Conservation (phyloP, 2,329 filamentous ascomycete genomes). For the Trichoderma atroviride region DNA sequence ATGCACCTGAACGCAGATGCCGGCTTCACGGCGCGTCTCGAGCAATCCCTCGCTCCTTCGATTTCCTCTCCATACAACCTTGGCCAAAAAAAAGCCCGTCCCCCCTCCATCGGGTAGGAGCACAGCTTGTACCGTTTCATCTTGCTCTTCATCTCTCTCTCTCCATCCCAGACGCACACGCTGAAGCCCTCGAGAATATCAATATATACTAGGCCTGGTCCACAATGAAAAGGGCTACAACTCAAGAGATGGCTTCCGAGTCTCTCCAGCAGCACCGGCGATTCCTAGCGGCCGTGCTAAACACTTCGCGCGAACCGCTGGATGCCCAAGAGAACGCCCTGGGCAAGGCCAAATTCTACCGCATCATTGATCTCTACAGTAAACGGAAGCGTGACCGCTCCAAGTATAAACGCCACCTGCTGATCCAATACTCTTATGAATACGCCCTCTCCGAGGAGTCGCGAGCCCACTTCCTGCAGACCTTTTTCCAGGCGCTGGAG, state of each 20-base stretch:
- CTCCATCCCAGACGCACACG: background rate
- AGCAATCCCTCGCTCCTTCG: background rate
- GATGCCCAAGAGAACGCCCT: background rate
- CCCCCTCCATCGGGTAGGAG: background rate
- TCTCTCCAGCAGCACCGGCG: background rate
- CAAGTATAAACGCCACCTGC: background rate
- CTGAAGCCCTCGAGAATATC: background rate
- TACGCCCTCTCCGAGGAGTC: slow-evolving; percentile 12
- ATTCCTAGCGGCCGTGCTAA: background rate
- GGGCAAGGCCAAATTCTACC: background rate
- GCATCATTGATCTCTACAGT: background rate
- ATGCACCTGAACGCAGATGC: background rate
- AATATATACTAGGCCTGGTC: background rate
- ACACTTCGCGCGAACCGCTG: background rate
- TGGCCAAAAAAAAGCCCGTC: background rate
- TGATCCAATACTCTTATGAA: slow-evolving; percentile 4
- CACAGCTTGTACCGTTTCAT: background rate
- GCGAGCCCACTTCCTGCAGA: background rate
- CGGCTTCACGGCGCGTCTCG: background rate
- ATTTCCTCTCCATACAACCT: background rate
- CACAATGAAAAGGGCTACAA: background rate
- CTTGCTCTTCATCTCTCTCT: background rate
- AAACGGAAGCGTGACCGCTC: background rate
- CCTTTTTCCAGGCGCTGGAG: background rate
- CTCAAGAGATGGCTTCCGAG: background rate